phyloP scores from a whole-genome alignment of 2,329 filamentous ascomycete genomes.

The Cladosporium halotolerans region DNA sequence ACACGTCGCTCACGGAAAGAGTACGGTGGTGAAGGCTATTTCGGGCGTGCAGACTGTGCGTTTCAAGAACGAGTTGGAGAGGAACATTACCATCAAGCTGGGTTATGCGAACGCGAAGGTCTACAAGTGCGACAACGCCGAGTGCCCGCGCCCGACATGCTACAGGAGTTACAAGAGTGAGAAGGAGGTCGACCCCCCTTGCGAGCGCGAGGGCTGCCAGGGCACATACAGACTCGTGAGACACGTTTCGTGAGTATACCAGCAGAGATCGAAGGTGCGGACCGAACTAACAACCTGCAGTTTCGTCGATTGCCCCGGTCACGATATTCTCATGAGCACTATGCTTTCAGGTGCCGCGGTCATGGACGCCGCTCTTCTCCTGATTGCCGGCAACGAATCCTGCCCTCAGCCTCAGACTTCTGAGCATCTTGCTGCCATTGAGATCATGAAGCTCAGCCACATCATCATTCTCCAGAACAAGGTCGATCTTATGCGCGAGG shows the following conservation, averaged over 20 bases:
- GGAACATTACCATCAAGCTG: constrained; percentile 99
- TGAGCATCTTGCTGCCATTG: constrained; percentile 96
- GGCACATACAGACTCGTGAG: constrained; percentile 83
- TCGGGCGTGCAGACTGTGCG: constrained; percentile 97
- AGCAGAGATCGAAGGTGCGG: background rate
- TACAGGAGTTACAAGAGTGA: constrained; percentile 98
- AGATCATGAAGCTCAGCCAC: constrained; percentile 99
- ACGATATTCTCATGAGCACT: constrained; percentile 99
- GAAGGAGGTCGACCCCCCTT: constrained; percentile 95
- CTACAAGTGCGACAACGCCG: constrained; percentile 91
- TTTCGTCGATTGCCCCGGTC: constrained; percentile 97
- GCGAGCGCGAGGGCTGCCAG: constrained; percentile 83
- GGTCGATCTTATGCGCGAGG: constrained; percentile 96
- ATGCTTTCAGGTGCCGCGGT: constrained; percentile 99
- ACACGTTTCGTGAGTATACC: constrained; percentile 74
- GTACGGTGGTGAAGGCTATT: constrained; percentile 97
- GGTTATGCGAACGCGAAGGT: constrained; percentile 99
- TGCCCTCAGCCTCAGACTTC: constrained; percentile 98
- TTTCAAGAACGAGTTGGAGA: constrained; percentile 99
- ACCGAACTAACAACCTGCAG: constrained; percentile 31
- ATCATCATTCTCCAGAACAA: constrained; percentile 99
- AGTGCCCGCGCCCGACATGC: constrained; percentile 89
- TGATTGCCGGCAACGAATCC: constrained; percentile 97
- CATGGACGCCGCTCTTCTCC: constrained; percentile 95
- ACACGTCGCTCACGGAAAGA: constrained; percentile 98